Conservation (phyloP, 768 basidiomycete species). For the Podaxis rugospora region DNA sequence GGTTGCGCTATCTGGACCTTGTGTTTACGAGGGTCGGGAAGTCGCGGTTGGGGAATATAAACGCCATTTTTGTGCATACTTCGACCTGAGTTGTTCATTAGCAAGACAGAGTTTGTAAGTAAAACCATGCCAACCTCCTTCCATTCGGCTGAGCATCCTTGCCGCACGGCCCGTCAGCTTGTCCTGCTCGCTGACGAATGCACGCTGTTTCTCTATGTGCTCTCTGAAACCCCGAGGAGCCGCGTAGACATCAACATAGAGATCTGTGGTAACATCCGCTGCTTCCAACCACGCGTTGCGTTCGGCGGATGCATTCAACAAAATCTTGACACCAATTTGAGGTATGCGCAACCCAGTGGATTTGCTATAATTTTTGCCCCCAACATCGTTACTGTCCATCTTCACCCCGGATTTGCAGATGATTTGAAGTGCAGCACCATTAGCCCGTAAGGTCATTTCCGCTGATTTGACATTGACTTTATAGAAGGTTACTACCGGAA, state of each 20-base stretch:
- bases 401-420: constrained; percentile 54
- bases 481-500: constrained; percentile 71
- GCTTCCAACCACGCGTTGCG: constrained; percentile 66
- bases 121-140: constrained; percentile 8
- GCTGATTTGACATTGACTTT: constrained; percentile 56
- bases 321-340: constrained; percentile 39
- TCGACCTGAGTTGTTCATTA: constrained; percentile 15
- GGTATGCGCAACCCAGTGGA: constrained; percentile 60
- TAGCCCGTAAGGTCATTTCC: constrained; percentile 53
- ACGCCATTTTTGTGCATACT: constrained; percentile 43
- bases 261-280: constrained; percentile 45
- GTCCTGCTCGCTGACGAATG: constrained; percentile 74
- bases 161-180: constrained; percentile 56
- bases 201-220: constrained; percentile 47
- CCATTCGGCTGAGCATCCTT: constrained; percentile 40
- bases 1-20: constrained; percentile 22
- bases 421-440: constrained; percentile 49
- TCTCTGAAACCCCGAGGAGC: constrained; percentile 54
- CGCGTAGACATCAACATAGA: constrained; percentile 65
- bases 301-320: constrained; percentile 38
- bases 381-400: constrained; percentile 72
- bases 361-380: constrained; percentile 62
- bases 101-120: not conserved
- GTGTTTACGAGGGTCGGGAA: constrained; percentile 14
- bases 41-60: constrained; percentile 35